Conservation (phyloP, 176 grass and related monocot genomes). For the Ananas comosus region DNA sequence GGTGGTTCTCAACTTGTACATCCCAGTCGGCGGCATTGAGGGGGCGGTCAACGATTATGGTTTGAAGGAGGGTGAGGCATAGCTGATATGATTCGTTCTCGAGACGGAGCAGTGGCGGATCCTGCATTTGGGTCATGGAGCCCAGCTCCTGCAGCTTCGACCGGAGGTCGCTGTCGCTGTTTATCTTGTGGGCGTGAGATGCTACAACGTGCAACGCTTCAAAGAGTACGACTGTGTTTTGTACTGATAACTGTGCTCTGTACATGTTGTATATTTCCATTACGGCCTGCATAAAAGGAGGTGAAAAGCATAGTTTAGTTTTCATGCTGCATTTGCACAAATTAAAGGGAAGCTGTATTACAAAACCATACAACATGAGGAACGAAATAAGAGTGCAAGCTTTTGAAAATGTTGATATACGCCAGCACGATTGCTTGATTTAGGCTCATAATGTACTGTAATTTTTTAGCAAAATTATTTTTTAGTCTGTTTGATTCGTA, state of each 20-base stretch:
- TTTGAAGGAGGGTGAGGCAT: constrained; percentile 81
- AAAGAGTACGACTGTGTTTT: constrained; percentile 80
- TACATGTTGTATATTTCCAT: constrained; percentile 98
- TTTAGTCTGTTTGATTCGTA: too few species aligned
- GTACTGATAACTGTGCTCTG: constrained; percentile 66
- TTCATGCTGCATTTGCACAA: not conserved
- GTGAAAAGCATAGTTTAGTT: constrained; percentile 11
- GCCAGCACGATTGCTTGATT: too few species aligned
- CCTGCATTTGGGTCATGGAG: constrained; percentile 97
- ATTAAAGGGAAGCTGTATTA: not conserved
- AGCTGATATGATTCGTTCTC: constrained; percentile 96
- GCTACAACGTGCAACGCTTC: constrained; percentile 91
- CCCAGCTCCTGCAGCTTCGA: constrained; percentile 91
- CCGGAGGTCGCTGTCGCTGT: constrained; percentile 72
- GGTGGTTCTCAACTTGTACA: constrained; percentile 52
- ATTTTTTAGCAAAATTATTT: too few species aligned
- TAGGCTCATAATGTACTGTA: too few species aligned
- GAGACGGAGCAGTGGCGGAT: constrained; percentile 79
- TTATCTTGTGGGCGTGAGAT: constrained; percentile 86
- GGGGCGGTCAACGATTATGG: constrained; percentile 54
- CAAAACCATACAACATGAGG: constrained; percentile 4
- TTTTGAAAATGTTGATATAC: not conserved
- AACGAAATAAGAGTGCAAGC: constrained; percentile 3
- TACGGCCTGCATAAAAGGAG: constrained; percentile 59
- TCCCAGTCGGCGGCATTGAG: constrained; percentile 21